Base-by-base conservation (phyloP, 352 stramenopile species). In the Thalassiosira mediterranea region DNA sequence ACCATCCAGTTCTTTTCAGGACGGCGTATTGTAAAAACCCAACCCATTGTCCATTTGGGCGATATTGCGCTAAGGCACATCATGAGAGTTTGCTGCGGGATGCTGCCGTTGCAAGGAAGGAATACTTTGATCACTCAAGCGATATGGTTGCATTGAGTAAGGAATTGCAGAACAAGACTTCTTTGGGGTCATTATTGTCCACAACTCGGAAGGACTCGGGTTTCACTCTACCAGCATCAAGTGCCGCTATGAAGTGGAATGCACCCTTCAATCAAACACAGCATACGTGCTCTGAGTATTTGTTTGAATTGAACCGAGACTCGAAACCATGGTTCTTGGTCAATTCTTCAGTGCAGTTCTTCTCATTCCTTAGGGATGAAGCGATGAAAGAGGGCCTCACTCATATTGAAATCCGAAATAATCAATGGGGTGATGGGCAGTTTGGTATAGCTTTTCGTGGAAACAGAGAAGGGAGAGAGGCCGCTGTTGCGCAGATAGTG, bases 1-100 rank as follows among this genome's bases (percentile, higher is more conserved):
- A 72, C 46, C 63, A 72, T 54, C 63, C 63, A 56, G 25, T 69
- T 10, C 21, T 42, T 34, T 76, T 71, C 54, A 49, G 21, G 25
- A 76, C 56, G n/a, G 29, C 15, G n/a, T 13, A 60, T 23, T 76
- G 66, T 32, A 23, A 54, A 4, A 25, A 51, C 15, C 19, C 31
- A 15, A n/a, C 25, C 17, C n/a, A 32, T 54, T 76, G 66, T 10
- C 40, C 56, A 21, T 71, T 52, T 34, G 29, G 29, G 5, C 26
- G 51, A 51, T 40, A 34, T 26, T 76, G 66, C 44, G 26, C 57
- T n/a, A 44, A 21, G 26, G 66, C 66, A 15, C 66, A 76, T 47
- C 8, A 38, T 1, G 25, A 52, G 19, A 32, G 13, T 10, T 26
- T 64, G 19, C 10, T 76, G 26, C n/a, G 66, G 62, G 34, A 76